Conservation (phyloP, 352 stramenopile species). For the Globisporangium nunn region DNA sequence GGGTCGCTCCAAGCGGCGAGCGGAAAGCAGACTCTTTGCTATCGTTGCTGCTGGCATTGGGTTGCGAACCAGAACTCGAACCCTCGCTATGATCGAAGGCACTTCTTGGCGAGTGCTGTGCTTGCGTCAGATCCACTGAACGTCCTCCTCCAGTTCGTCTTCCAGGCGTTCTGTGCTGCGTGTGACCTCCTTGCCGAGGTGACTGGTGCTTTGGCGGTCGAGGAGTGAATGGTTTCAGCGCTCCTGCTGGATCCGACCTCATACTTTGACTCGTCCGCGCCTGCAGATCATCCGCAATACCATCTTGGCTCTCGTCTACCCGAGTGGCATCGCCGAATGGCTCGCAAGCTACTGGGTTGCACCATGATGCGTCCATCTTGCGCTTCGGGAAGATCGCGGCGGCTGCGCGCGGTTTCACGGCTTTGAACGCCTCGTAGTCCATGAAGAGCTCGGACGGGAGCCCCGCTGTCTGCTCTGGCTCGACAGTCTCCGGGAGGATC, state of each 20-base stretch:
- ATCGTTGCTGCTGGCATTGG: slow-evolving; percentile 1
- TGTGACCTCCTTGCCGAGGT: neutral
- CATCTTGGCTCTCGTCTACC: neutral
- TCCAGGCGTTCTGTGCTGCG: neutral
- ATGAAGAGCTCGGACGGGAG: slow-evolving; percentile 59
- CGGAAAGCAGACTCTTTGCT: slow-evolving; percentile 3
- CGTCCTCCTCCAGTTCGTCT: neutral
- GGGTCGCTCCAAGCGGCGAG: neutral
- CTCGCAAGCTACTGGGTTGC: slow-evolving; percentile 47
- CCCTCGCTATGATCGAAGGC: neutral
- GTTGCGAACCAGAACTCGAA: neutral
- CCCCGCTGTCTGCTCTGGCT: slow-evolving; percentile 20
- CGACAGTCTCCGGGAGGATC: slow-evolving; percentile 38
- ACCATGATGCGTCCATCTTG: slow-evolving; percentile 66
- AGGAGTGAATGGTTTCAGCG: neutral
- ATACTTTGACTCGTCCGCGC: neutral
- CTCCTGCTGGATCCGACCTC: neutral
- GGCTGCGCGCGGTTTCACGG: slow-evolving; percentile 37
- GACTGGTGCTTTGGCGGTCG: slow-evolving; percentile 4
- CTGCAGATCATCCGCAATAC: neutral
- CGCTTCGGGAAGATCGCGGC: slow-evolving; percentile 47
- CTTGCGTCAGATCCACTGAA: neutral
- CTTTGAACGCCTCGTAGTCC: slow-evolving; percentile 60
- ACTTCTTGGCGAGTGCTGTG: neutral
- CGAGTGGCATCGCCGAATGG: neutral